phyloP scores from a whole-genome alignment of 352 stramenopile species.

The Globisporangium sylvaticum region DNA sequence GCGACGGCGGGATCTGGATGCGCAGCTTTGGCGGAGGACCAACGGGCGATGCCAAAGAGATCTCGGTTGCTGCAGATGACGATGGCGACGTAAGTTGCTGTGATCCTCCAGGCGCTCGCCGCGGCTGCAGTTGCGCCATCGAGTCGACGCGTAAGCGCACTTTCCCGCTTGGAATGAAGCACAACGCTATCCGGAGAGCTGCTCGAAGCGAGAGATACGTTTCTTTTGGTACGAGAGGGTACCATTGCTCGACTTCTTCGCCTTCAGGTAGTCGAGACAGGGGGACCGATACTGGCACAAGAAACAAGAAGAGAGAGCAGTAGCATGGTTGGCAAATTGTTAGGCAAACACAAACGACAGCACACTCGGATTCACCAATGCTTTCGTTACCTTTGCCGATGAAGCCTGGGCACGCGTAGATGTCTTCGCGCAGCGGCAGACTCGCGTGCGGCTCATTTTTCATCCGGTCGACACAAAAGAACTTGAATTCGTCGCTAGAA shows the following conservation, averaged over 20 bases:
- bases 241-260: slow-evolving; percentile 87
- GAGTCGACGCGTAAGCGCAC: slow-evolving; percentile 16
- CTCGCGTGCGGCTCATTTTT: slow-evolving; percentile 41
- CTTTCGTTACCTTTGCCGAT: slow-evolving; percentile 61
- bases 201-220: slow-evolving; percentile 43
- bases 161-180: slow-evolving; percentile 47
- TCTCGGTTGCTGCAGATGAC: slow-evolving; percentile 18
- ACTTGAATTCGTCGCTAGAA: slow-evolving; percentile 54
- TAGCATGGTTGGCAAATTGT: background rate
- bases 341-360: background rate
- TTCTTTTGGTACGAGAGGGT: slow-evolving; percentile 57
- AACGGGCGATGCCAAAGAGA: slow-evolving; percentile 34
- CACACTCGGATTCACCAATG: background rate
- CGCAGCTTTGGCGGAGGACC: slow-evolving; percentile 8
- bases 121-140: slow-evolving; percentile 19
- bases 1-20: slow-evolving; percentile 9
- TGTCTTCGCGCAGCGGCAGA: slow-evolving; percentile 43
- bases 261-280: slow-evolving; percentile 58
- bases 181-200: slow-evolving; percentile 68
- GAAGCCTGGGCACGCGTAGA: slow-evolving; percentile 46
- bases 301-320: background rate
- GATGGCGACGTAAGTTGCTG: slow-evolving; percentile 15
- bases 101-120: slow-evolving; percentile 2
- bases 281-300: slow-evolving; percentile 44
- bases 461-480: slow-evolving; percentile 67